Evolutionary conservation across 2,329 filamentous ascomycete species (phyloP).

Genomic region (Hymenoscyphus occultus): DNA sequence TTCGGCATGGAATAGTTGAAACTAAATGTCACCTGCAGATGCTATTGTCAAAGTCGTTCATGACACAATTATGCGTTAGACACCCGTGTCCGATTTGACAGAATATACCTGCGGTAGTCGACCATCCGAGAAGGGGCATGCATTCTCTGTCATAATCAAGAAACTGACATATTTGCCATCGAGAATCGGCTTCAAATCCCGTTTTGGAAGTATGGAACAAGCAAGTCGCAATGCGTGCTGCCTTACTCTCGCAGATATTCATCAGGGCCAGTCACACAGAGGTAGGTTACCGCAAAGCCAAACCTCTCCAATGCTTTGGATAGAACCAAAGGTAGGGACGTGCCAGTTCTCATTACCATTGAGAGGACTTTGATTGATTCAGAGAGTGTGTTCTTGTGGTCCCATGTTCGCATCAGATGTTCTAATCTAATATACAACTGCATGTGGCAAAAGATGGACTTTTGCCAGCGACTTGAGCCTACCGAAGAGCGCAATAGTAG

Average conservation of each 20-base stretch:
- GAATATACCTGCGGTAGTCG: constrained; percentile 13
- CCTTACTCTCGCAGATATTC: constrained; percentile 8
- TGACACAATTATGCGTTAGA: constrained; percentile 19
- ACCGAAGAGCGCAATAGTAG: constrained; percentile 6
- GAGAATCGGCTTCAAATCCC: neutral
- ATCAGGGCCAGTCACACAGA: neutral
- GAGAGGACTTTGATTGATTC: neutral
- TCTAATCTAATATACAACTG: constrained; percentile 12
- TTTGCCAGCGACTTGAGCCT: constrained; percentile 14
- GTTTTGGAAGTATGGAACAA: neutral
- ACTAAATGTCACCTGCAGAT: constrained; percentile 10
- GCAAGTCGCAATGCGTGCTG: constrained; percentile 4
- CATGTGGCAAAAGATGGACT: constrained; percentile 3
- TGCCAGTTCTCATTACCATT: neutral
- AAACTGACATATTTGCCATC: neutral
- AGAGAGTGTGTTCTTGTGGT: constrained; percentile 2
- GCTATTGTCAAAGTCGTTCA: constrained; percentile 10
- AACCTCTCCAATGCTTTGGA: neutral
- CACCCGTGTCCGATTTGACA: constrained; percentile 13
- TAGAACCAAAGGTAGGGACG: neutral
- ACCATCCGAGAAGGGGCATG: constrained; percentile 22
- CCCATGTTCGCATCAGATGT: constrained; percentile 15
- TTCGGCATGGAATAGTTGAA: constrained; percentile 4
- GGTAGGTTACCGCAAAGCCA: constrained; percentile 6
- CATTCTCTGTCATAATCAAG: constrained; percentile 12